phyloP scores from a whole-genome alignment of 2,329 filamentous ascomycete genomes.

The Ophiobolus disseminans region DNA sequence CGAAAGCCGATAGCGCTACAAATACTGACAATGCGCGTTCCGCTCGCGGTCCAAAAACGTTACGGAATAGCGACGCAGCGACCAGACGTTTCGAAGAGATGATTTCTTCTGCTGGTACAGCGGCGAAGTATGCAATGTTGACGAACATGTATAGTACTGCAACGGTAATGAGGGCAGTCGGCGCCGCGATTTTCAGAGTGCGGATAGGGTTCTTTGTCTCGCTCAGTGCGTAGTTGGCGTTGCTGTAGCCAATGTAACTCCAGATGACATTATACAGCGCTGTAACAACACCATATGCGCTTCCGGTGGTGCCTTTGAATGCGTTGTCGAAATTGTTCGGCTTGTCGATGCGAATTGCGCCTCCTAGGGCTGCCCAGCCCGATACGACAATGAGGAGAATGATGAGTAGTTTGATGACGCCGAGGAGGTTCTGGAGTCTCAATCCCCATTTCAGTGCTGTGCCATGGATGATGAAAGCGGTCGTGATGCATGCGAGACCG shows the following conservation, averaged over 20 bases:
- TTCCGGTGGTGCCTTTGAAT: conserved; percentile 71
- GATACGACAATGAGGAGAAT: conserved; percentile 70
- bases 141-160: conserved; percentile 70
- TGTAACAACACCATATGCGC: conserved; percentile 71
- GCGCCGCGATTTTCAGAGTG: conserved; percentile 71
- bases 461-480: conserved; percentile 71
- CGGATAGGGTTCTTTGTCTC: conserved; percentile 71
- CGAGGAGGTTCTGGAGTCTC: conserved; percentile 70
- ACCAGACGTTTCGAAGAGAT: conserved; percentile 61
- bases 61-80: conserved; percentile 65
- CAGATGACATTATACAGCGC: conserved; percentile 76
- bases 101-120: conserved; percentile 64
- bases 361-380: conserved; percentile 67
- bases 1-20: conserved; percentile 71
- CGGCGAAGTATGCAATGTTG: conserved; percentile 72
- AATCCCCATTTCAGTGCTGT: conserved; percentile 70
- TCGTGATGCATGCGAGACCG: conserved; percentile 70
- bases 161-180: conserved; percentile 65
- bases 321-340: conserved; percentile 69
- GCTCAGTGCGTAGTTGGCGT: conserved; percentile 70
- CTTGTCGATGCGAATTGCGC: conserved; percentile 66
- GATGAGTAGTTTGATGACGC: conserved; percentile 70
- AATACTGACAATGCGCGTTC: conserved; percentile 69
- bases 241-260: conserved; percentile 72
- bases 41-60: conserved; percentile 59